phyloP scores from a whole-genome alignment of 768 basidiomycete genomes.

The Termitomyces bulborhizus region DNA sequence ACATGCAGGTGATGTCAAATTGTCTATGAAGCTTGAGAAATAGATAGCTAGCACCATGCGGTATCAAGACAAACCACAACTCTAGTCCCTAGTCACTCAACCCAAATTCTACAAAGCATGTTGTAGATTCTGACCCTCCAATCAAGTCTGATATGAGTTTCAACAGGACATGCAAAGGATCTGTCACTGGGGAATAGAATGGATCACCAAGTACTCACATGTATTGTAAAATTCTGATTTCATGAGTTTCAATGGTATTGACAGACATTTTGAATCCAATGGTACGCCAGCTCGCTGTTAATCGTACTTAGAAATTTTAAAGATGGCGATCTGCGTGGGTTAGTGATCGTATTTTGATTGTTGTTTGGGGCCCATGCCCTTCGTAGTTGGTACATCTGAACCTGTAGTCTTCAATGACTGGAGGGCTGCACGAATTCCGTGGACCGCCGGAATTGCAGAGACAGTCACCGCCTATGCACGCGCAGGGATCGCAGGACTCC shows the following conservation, averaged over 20 bases:
- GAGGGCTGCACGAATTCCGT: conserved; percentile 42
- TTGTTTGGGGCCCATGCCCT: conserved; percentile 44
- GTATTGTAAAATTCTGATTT: conserved; percentile 23
- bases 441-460: conserved; percentile 40
- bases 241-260: conserved; percentile 19
- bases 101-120: conserved; percentile 20
- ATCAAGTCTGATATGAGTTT: conserved; percentile 11
- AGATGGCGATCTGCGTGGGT: too few relatives aligned
- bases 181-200: neutral
- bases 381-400: conserved; percentile 33
- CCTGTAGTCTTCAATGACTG: conserved; percentile 42
- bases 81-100: neutral
- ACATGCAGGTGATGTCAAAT: neutral
- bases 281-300: conserved; percentile 23
- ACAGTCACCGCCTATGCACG: conserved; percentile 44
- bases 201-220: conserved; percentile 14
- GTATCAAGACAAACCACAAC: neutral
- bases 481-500: conserved; percentile 44
- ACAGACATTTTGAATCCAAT: conserved; percentile 15
- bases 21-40: neutral
- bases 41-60: neutral
- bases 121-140: conserved; percentile 17
- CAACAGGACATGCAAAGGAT: neutral
- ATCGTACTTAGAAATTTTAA: too few relatives aligned
- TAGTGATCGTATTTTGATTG: too few relatives aligned